Evolutionary conservation across 768 basidiomycete species (phyloP).

Genomic region (Cystofilobasidium bisporidii): DNA sequence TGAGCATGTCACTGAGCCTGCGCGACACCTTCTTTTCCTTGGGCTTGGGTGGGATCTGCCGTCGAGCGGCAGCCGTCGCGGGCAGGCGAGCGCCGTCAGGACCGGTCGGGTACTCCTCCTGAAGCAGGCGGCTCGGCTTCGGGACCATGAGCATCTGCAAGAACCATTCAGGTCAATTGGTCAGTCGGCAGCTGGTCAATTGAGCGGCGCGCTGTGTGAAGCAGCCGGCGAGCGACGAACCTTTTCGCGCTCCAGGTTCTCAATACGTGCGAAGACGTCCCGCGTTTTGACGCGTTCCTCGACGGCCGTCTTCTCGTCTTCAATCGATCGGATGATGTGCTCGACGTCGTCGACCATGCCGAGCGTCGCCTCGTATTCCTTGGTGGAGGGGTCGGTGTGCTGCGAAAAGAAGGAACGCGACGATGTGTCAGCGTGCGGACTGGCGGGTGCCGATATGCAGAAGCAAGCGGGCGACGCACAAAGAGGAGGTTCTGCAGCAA

Average conservation of each 20-base stretch:
- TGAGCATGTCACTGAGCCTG: constrained; percentile 77
- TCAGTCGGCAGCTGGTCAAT: not conserved
- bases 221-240: constrained; percentile 41
- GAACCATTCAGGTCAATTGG: not conserved
- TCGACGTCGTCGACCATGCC: constrained; percentile 97
- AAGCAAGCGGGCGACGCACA: too few species aligned
- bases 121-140: constrained; percentile 74
- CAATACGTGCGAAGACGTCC: constrained; percentile 90
- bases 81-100: constrained; percentile 39
- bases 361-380: constrained; percentile 84
- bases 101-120: constrained; percentile 53
- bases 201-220: too few species aligned
- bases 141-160: constrained; percentile 60
- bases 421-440: not conserved
- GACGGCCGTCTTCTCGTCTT: constrained; percentile 93
- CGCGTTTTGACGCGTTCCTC: constrained; percentile 92
- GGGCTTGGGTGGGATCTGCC: constrained; percentile 37
- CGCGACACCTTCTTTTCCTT: constrained; percentile 79
- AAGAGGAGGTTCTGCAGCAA: constrained; percentile 95
- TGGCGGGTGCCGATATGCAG: not conserved
- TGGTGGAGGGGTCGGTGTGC: constrained; percentile 84
- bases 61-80: constrained; percentile 15
- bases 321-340: constrained; percentile 87
- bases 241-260: constrained; percentile 86
- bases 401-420: not conserved